Conservation (phyloP, 306 rosid genomes). For the Geum urbanum region DNA sequence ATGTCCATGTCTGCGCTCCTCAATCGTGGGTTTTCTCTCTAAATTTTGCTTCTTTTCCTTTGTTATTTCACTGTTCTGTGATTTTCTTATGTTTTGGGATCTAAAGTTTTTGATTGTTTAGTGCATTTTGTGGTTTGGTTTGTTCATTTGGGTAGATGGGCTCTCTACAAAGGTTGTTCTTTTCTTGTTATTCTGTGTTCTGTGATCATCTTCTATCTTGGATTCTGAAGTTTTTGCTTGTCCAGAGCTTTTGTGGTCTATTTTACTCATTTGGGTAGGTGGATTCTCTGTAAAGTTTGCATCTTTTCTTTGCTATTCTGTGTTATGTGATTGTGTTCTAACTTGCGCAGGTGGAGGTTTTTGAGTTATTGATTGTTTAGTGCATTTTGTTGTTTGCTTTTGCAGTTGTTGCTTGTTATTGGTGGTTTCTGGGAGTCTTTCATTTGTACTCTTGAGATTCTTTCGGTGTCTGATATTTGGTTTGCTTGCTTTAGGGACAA, state of each 20-base stretch:
- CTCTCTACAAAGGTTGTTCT: background rate
- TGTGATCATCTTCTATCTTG: too few relatives aligned
- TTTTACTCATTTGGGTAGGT: too few relatives aligned
- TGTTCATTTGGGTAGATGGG: background rate
- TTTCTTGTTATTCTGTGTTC: too few relatives aligned
- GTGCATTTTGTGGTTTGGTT: background rate
- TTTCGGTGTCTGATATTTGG: slow-evolving; percentile 25
- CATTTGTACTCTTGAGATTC: slow-evolving; percentile 18
- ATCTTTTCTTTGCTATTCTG: too few relatives aligned
- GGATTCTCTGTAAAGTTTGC: too few relatives aligned
- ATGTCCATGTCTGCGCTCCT: slow-evolving; percentile 94
- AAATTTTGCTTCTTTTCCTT: background rate
- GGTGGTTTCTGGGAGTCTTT: slow-evolving; percentile 11
- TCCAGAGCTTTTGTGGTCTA: too few relatives aligned
- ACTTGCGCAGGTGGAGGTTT: too few relatives aligned
- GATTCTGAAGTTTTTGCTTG: too few relatives aligned
- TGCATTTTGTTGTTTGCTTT: background rate
- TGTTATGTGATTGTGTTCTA: too few relatives aligned
- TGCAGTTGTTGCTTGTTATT: background rate
- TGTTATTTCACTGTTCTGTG: background rate
- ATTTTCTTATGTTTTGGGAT: background rate
- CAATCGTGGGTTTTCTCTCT: slow-evolving; percentile 70
- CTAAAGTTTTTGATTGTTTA: too few relatives aligned
- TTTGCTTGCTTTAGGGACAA: slow-evolving; percentile 70
- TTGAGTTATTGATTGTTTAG: too few relatives aligned